These are phyloP conservation scores for Arthrobotrys sinensis DNA, from an alignment of 2,329 filamentous ascomycete genomes.

Conservation along the genomic window DNA sequence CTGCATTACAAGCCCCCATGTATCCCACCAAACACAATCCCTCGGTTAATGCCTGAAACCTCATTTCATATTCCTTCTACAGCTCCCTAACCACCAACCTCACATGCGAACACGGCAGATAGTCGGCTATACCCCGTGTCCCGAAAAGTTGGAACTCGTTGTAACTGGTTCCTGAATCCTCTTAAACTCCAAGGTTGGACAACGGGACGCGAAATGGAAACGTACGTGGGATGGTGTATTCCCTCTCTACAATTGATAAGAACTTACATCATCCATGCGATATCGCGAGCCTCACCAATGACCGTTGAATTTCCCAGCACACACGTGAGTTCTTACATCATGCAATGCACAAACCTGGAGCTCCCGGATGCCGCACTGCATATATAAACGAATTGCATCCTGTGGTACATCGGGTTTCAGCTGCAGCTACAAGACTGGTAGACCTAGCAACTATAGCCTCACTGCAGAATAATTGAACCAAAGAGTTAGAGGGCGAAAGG, in stretches of 20 bases:
- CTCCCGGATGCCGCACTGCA: constrained; percentile 20
- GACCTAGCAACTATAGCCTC: neutral
- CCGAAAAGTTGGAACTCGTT: neutral
- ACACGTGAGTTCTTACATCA: constrained; percentile 17
- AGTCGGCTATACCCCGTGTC: neutral
- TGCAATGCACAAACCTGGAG: constrained; percentile 9
- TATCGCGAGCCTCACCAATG: constrained; percentile 8
- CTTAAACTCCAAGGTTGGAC: neutral
- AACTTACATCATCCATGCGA: neutral
- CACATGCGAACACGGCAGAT: constrained; percentile 2
- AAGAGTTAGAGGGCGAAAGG: neutral
- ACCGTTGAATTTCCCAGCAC: neutral
- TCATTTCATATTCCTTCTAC: neutral
- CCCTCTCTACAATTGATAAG: neutral
- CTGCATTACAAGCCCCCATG: constrained; percentile 10
- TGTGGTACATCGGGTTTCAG: neutral
- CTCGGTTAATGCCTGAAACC: neutral
- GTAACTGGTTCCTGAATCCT: neutral
- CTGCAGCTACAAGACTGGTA: neutral
- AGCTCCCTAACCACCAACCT: neutral
- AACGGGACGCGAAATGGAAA: neutral
- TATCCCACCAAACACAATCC: neutral
- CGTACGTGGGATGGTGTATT: neutral
- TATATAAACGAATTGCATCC: constrained; percentile 16
- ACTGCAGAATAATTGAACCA: constrained; percentile 13